Evolutionary conservation across 129 eudicot species (phyloP).

Genomic region (Rutidosis leptorrhynchoides): DNA sequence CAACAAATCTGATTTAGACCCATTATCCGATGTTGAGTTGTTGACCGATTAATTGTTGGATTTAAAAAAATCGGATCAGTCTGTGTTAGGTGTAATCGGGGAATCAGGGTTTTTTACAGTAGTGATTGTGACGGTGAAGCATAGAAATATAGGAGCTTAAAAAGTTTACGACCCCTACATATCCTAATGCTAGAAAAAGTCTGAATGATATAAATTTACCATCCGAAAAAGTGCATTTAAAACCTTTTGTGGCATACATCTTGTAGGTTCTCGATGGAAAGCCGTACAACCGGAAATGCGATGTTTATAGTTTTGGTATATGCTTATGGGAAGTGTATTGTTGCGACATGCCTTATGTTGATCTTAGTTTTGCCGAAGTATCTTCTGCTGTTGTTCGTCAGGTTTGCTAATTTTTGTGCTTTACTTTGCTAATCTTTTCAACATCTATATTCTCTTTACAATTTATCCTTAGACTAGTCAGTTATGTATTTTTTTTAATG

Average conservation of each 20-base stretch:
- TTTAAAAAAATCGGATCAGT: no score
- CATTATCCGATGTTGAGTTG: no score
- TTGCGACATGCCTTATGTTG: slow-evolving; percentile 86
- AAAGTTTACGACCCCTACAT: background rate
- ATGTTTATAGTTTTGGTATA: slow-evolving; percentile 92
- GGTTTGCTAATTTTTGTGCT: slow-evolving; percentile 39
- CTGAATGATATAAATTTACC: background rate
- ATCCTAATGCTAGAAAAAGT: background rate
- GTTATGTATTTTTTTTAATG: no score
- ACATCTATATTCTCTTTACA: background rate
- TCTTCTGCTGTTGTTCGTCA: slow-evolving; percentile 85
- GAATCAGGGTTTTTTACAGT: no score
- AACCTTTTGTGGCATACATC: background rate
- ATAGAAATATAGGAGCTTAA: background rate
- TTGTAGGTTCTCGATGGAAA: slow-evolving; percentile 91
- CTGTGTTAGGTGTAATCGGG: no score
- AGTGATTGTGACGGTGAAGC: no score
- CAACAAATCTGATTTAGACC: no score
- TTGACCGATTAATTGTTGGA: no score
- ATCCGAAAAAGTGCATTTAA: background rate
- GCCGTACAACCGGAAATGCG: slow-evolving; percentile 91
- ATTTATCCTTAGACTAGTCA: background rate
- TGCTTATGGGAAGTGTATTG: slow-evolving; percentile 96
- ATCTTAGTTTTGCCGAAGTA: slow-evolving; percentile 91
- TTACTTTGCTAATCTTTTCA: background rate